Evolutionary conservation across 2,329 filamentous ascomycete genomes (phyloP), one percentile per base, ranked within the genome.

Genomic region (Corinectria fuckeliana): DNA sequence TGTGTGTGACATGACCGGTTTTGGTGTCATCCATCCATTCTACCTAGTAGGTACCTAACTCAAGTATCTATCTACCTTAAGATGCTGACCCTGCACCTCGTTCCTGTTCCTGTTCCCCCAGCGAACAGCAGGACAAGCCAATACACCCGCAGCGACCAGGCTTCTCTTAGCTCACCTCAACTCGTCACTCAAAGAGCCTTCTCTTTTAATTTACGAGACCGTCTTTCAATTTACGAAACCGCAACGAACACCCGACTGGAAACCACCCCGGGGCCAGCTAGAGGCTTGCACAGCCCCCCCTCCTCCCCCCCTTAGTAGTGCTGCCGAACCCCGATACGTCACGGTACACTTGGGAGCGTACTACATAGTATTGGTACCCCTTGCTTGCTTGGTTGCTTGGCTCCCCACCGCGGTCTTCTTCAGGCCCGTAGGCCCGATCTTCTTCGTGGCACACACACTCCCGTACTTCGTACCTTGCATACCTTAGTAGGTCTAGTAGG

Each of bases 221-320:
- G 28, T n/a, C n/a, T n/a, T n/a, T n/a, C n/a, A n/a, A n/a, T n/a
- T n/a, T n/a, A n/a, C 30, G 41, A 16, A 30, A 16, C 39, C 32
- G n/a, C 25, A 25, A 34, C 39, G 26, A 38, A 30, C 26, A 56
- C 36, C 39, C 38, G 28, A 45, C 54, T 48, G 30, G 9, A 20
- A 16, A 16, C 23, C 34, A 42, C 21, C 53, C 45, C 45, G 14
- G 32, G 26, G 9, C 41, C 21, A 39, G 18, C 42, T 32, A 18
- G 38, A 52, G 34, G 50, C 50, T 56, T 62, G 51, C 60, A 62
- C 60, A 59, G 60, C 60, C 60, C 51, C 59, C 56, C 32, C 38
- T 54, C 44, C 50, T 48, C 47, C 47, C 56, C 30, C 44, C 51
- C 34, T 54, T 48, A 49, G 49, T 48, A 23, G 56, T 49, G 52